These are phyloP conservation scores for Phytophthora pseudosyringae DNA, from an alignment of 352 stramenopile genomes.

Conservation along the genomic window DNA sequence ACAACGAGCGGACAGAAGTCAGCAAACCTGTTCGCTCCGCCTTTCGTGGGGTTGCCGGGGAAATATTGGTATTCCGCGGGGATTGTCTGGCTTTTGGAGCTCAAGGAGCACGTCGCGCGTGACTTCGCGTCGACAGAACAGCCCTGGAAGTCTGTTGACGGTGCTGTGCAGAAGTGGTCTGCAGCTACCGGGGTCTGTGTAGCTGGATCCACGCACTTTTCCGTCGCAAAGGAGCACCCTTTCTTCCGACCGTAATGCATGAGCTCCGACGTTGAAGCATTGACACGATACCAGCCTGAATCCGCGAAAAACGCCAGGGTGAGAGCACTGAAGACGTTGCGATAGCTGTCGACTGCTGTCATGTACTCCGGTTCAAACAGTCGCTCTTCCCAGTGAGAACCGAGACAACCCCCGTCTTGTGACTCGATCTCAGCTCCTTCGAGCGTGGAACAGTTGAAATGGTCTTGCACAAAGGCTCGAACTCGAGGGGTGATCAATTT, in stretches of 20 bases:
- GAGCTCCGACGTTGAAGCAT: conserved; percentile 46
- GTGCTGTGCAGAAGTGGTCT: conserved; percentile 63
- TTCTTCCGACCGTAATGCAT: conserved; percentile 64
- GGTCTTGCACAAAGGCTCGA: conserved; percentile 47
- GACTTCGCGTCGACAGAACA: conserved; percentile 75
- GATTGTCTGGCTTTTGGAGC: conserved; percentile 39
- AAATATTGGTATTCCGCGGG: conserved; percentile 71
- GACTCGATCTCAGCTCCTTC: conserved; percentile 74
- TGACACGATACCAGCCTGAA: conserved; percentile 76
- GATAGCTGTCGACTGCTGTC: conserved; percentile 68
- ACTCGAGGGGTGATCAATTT: conserved; percentile 70
- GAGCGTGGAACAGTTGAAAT: conserved; percentile 68
- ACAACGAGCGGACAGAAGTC: conserved; percentile 78
- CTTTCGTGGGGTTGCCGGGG: conserved; percentile 33
- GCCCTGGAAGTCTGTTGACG: conserved; percentile 40
- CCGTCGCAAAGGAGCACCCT: conserved; percentile 63
- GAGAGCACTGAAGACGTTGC: conserved; percentile 63
- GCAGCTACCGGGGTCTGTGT: conserved; percentile 40
- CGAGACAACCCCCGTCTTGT: conserved; percentile 73
- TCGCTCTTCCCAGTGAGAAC: conserved; percentile 82
- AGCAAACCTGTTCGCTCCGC: conserved; percentile 57
- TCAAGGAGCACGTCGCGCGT: conserved; percentile 60
- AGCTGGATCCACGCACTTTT: conserved; percentile 60
- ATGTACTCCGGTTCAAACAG: conserved; percentile 83
- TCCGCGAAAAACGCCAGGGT: conserved; percentile 83